Evolutionary conservation across 2,329 filamentous ascomycete species (phyloP).

Genomic region (Colletotrichum musae): DNA sequence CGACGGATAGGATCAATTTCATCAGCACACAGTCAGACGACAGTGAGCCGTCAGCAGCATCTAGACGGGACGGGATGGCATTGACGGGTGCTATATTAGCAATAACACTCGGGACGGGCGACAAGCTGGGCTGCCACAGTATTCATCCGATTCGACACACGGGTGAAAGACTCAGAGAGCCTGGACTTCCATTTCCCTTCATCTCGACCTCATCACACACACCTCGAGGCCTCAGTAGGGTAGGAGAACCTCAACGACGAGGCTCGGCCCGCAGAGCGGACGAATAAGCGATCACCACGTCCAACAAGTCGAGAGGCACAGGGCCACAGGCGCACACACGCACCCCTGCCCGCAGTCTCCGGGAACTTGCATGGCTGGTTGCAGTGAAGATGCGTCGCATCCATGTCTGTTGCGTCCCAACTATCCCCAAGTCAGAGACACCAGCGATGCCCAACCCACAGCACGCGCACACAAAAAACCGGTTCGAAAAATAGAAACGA

Average conservation of each 20-base stretch:
- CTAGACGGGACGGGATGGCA: no score
- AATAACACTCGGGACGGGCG: not conserved
- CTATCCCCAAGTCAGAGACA: slow-evolving; percentile 30
- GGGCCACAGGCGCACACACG: no score
- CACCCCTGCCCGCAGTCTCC: slow-evolving; percentile 19
- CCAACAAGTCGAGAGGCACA: slow-evolving; percentile 19
- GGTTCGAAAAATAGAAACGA: slow-evolving; percentile 14
- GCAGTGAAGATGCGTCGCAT: slow-evolving; percentile 19
- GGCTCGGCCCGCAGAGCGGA: slow-evolving; percentile 33
- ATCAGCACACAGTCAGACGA: slow-evolving; percentile 9
- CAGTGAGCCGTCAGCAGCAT: slow-evolving; percentile 5
- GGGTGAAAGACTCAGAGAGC: not conserved
- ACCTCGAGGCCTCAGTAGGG: not conserved
- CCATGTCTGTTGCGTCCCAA: slow-evolving; percentile 39
- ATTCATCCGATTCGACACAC: slow-evolving; percentile 6
- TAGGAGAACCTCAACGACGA: slow-evolving; percentile 16
- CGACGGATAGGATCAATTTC: no score
- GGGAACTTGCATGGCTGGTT: slow-evolving; percentile 31
- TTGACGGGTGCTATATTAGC: not conserved
- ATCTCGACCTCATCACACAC: not conserved
- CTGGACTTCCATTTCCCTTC: not conserved
- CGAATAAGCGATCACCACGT: slow-evolving; percentile 38
- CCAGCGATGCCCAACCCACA: slow-evolving; percentile 37
- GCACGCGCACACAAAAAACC: slow-evolving; percentile 34
- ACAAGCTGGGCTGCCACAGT: slow-evolving; percentile 1